Percentiles rank a stretch among this genome's conserved stretches.
Evolutionary conservation across 2,329 filamentous ascomycete species (phyloP).

Genomic region (Trematosphaeria pertusa): DNA sequence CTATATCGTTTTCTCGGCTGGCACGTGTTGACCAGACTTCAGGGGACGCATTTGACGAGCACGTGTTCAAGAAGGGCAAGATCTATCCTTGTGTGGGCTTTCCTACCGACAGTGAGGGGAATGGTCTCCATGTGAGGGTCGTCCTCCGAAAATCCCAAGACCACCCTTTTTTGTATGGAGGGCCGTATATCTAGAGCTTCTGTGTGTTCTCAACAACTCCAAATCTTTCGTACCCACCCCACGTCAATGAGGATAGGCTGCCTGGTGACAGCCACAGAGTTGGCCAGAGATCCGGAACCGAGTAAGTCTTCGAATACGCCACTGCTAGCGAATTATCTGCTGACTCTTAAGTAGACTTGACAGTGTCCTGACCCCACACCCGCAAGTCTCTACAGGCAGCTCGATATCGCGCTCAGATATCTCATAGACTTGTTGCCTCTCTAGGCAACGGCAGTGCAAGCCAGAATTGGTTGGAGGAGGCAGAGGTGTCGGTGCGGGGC

Average conservation of each 20-base stretch:
- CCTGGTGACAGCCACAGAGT: too few relatives aligned
- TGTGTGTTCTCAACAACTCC: neutral
- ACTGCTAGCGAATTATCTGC: too few relatives aligned
- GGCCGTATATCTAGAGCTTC: neutral
- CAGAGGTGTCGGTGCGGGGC: too few relatives aligned
- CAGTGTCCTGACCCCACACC: too few relatives aligned
- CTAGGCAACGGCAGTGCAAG: too few relatives aligned
- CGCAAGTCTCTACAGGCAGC: too few relatives aligned
- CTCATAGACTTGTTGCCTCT: too few relatives aligned
- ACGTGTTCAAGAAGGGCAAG: slow-evolving; percentile 1
- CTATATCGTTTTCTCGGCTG: neutral
- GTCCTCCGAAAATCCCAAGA: neutral
- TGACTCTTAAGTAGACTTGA: too few relatives aligned
- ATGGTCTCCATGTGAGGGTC: neutral
- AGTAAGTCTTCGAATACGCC: too few relatives aligned
- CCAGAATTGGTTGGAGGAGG: too few relatives aligned
- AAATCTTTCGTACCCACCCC: neutral
- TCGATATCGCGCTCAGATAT: too few relatives aligned
- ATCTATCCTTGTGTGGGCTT: neutral
- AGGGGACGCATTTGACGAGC: neutral
- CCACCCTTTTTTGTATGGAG: neutral
- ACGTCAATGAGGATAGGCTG: neutral
- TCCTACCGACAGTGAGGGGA: neutral
- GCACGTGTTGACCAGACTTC: neutral
- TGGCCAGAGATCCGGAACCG: too few relatives aligned